These are phyloP conservation scores for Cercospora janseana DNA, from an alignment of 2,329 filamentous ascomycete genomes.

Conservation along the genomic window DNA sequence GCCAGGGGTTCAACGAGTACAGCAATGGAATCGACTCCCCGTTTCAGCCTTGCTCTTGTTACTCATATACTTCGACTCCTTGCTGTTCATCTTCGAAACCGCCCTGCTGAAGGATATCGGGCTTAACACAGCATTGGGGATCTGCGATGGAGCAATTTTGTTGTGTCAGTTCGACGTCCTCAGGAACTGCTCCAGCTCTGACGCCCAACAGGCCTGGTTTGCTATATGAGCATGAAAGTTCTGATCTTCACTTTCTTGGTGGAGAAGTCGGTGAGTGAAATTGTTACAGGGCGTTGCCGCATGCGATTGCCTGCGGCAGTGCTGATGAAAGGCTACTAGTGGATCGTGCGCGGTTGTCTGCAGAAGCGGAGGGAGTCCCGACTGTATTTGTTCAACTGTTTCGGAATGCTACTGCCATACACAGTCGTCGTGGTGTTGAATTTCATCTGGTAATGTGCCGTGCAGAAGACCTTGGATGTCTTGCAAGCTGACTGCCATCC, in stretches of 20 bases:
- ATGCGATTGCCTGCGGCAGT: neutral
- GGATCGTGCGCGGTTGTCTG: conserved; percentile 20
- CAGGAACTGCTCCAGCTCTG: neutral
- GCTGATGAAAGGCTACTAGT: conserved; percentile 7
- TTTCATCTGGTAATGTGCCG: conserved; percentile 16
- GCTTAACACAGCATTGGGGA: conserved; percentile 11
- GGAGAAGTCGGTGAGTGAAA: conserved; percentile 16
- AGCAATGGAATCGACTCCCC: conserved; percentile 17
- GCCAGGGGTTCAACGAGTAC: conserved; percentile 11
- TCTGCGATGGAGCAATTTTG: conserved; percentile 19
- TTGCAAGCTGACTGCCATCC: neutral
- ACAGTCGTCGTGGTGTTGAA: conserved; percentile 15
- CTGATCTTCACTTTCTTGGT: conserved; percentile 19
- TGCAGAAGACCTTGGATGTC: neutral
- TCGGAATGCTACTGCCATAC: conserved; percentile 21
- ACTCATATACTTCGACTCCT: conserved; percentile 18
- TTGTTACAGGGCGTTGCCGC: neutral
- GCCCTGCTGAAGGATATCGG: conserved; percentile 20
- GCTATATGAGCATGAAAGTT: conserved; percentile 20
- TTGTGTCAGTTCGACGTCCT: conserved; percentile 8
- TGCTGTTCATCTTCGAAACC: conserved; percentile 20
- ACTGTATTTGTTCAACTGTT: conserved; percentile 23
- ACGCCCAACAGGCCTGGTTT: neutral
- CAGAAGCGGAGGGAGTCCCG: conserved; percentile 10
- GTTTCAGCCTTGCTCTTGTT: conserved; percentile 17